phyloP scores from a whole-genome alignment of 2,329 filamentous ascomycete species.

The Paracoccidioides brasiliensis region DNA sequence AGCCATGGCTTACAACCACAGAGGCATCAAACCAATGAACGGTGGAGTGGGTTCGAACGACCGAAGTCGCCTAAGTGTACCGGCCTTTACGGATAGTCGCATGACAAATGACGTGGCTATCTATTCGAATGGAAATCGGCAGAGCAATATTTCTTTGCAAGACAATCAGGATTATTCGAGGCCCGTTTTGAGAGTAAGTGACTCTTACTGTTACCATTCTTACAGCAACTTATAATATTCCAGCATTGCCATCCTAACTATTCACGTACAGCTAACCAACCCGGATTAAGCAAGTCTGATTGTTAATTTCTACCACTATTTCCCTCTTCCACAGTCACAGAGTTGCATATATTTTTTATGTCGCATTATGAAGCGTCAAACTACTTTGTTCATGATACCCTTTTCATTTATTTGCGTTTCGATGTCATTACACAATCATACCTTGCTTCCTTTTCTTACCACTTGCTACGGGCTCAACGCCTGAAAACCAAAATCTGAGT shows the following conservation, averaged over 20 bases:
- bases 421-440: neutral
- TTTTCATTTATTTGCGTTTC: neutral
- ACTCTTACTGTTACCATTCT: neutral
- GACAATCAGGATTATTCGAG: conserved; percentile 38
- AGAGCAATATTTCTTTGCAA: conserved; percentile 34
- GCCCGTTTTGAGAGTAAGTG: conserved; percentile 31
- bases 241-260: neutral
- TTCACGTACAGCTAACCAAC: conserved; percentile 10
- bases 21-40: neutral
- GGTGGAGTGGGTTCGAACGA: neutral
- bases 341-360: conserved; percentile 1
- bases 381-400: neutral
- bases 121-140: conserved; percentile 28
- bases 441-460: no score
- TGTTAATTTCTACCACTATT: neutral
- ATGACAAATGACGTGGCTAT: conserved; percentile 31
- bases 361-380: neutral
- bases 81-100: conserved; percentile 32
- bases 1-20: neutral
- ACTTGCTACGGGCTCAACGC: no score
- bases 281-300: conserved; percentile 4
- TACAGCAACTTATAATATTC: neutral
- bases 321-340: neutral
- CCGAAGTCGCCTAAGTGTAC: conserved; percentile 10
- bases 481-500: neutral